Percentiles rank a stretch among this genome's conserved stretches.
Conservation (phyloP, 495 filamentous ascomycete species). For the Immersiella caudata region DNA sequence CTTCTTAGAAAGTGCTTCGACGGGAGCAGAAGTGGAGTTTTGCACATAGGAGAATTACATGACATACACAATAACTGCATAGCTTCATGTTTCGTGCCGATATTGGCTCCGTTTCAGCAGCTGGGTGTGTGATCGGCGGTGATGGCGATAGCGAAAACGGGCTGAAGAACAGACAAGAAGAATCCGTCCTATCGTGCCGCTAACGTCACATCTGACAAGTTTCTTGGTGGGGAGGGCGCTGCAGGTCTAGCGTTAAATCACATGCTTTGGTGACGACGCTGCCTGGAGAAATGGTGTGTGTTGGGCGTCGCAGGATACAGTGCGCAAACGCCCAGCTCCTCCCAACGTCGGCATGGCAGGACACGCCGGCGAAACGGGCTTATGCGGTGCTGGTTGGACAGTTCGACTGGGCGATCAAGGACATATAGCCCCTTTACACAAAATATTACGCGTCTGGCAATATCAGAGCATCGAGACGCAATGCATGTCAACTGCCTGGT, state of each 20-base stretch:
- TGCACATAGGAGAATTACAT: slow-evolving; percentile 9
- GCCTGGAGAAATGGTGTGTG: slow-evolving; percentile 18
- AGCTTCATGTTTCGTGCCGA: neutral
- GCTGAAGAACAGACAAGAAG: neutral
- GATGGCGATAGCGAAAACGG: neutral
- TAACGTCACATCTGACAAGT: slow-evolving; percentile 21
- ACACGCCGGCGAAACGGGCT: neutral
- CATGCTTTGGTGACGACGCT: slow-evolving; percentile 32
- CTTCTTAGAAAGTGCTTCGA: slow-evolving; percentile 38
- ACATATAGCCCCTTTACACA: neutral
- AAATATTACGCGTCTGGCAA: neutral
- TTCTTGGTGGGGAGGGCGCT: slow-evolving; percentile 10
- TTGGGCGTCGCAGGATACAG: slow-evolving; percentile 8
- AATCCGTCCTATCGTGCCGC: slow-evolving; percentile 6
- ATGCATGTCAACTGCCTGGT: neutral
- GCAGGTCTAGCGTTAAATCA: slow-evolving; percentile 30
- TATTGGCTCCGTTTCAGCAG: neutral
- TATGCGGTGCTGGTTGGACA: neutral
- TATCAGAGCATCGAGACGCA: neutral
- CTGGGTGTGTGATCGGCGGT: neutral
- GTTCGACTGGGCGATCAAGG: neutral
- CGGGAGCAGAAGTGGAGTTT: slow-evolving; percentile 26
- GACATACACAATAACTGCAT: slow-evolving; percentile 10
- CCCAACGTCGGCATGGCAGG: neutral
- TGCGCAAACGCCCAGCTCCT: neutral